Evolutionary conservation across 306 rosid genomes (phyloP).

Genomic region (Sicyos edulis): DNA sequence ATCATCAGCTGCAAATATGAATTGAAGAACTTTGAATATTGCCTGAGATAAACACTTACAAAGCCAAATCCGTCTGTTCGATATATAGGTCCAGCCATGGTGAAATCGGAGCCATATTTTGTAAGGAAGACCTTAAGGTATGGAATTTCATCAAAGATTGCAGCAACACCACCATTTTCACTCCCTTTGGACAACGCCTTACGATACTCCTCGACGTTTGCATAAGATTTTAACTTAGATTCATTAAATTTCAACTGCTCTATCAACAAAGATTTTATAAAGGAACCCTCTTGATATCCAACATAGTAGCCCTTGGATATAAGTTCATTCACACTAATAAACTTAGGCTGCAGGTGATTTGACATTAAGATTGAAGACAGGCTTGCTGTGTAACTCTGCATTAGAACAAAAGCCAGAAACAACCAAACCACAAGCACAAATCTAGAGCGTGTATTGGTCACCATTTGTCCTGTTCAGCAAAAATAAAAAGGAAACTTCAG

Average conservation of each 20-base stretch:
- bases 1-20: background rate
- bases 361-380: slow-evolving; percentile 38
- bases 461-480: slow-evolving; percentile 26
- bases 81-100: slow-evolving; percentile 41
- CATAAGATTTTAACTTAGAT: slow-evolving; percentile 22
- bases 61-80: slow-evolving; percentile 44
- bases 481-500: background rate
- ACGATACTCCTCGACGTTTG: slow-evolving; percentile 22
- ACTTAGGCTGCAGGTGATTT: slow-evolving; percentile 28
- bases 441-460: slow-evolving; percentile 28
- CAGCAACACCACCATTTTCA: slow-evolving; percentile 39
- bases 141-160: slow-evolving; percentile 37
- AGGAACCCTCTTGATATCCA: slow-evolving; percentile 30
- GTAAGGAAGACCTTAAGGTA: slow-evolving; percentile 32
- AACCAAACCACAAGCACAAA: slow-evolving; percentile 40
- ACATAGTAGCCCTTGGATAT: slow-evolving; percentile 21
- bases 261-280: slow-evolving; percentile 20
- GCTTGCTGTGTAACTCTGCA: slow-evolving; percentile 45
- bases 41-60: slow-evolving; percentile 25
- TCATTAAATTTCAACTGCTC: slow-evolving; percentile 23
- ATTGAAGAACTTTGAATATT: background rate
- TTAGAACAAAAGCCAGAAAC: slow-evolving; percentile 37
- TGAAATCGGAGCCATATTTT: slow-evolving; percentile 29
- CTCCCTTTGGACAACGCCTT: slow-evolving; percentile 33
- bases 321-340: slow-evolving; percentile 29